Conservation (phyloP, 805 yeast genomes). For the Cyberlindnera japonica region DNA sequence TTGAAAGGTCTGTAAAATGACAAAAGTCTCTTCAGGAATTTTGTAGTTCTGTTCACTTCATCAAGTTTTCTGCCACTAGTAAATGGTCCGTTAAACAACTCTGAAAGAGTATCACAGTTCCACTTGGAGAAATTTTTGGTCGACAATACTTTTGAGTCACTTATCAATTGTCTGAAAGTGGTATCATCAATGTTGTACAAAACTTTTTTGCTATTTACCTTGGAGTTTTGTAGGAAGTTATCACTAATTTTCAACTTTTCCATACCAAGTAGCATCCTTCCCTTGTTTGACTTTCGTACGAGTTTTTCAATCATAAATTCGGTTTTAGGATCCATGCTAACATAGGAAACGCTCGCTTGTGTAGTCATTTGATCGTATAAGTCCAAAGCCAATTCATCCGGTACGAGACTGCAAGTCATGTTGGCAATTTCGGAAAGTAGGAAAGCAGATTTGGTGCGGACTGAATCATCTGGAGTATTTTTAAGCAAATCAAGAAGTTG, state of each 20-base stretch:
- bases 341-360: neutral
- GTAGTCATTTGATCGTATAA: neutral
- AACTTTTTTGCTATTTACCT: conserved; percentile 13
- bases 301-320: conserved; percentile 47
- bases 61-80: conserved; percentile 67
- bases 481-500: conserved; percentile 42
- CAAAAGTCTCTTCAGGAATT: conserved; percentile 76
- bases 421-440: conserved; percentile 60
- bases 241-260: conserved; percentile 22
- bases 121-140: conserved; percentile 79
- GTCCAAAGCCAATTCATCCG: conserved; percentile 37
- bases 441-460: conserved; percentile 55
- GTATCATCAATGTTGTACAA: conserved; percentile 46
- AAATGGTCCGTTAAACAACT: conserved; percentile 82
- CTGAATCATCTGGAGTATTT: conserved; percentile 40
- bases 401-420: conserved; percentile 52
- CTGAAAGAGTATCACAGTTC: conserved; percentile 78
- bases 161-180: conserved; percentile 61
- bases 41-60: conserved; percentile 73
- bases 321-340: conserved; percentile 24
- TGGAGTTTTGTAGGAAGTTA: conserved; percentile 25
- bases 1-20: conserved; percentile 93
- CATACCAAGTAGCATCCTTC: conserved; percentile 35
- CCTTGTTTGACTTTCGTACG: conserved; percentile 36
- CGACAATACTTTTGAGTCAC: conserved; percentile 65